Evolutionary conservation across 495 filamentous ascomycete genomes (phyloP).

Genomic region (Lasiosphaeriaceae sp.): DNA sequence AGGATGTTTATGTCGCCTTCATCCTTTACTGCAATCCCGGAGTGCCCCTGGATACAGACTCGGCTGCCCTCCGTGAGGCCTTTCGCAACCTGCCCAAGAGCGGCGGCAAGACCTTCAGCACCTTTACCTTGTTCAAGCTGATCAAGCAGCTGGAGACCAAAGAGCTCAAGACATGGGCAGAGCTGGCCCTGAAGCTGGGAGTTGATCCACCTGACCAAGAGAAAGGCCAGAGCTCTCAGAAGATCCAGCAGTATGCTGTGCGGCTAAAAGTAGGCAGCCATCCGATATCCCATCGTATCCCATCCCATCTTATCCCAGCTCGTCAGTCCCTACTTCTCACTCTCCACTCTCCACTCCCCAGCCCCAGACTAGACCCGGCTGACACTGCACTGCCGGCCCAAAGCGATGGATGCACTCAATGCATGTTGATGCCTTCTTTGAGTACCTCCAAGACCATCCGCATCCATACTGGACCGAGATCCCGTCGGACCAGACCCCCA

Average conservation of each 20-base stretch:
- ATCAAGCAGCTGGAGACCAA: slow-evolving; percentile 78
- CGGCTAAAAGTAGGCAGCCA: slow-evolving; percentile 44
- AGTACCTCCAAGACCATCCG: slow-evolving; percentile 75
- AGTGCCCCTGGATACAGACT: slow-evolving; percentile 66
- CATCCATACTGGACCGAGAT: slow-evolving; percentile 84
- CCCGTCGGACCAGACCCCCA: slow-evolving; percentile 61
- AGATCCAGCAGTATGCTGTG: slow-evolving; percentile 96
- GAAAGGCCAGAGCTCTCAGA: slow-evolving; percentile 91
- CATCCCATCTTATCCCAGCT: no score
- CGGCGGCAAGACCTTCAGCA: slow-evolving; percentile 88
- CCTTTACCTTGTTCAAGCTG: slow-evolving; percentile 75
- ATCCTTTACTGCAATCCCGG: slow-evolving; percentile 89
- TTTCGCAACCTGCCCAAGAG: slow-evolving; percentile 86
- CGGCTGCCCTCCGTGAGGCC: slow-evolving; percentile 67
- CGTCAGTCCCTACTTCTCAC: no score
- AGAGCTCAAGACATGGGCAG: slow-evolving; percentile 95
- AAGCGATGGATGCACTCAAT: slow-evolving; percentile 98
- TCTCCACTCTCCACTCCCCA: no score
- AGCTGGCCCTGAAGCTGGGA: slow-evolving; percentile 82
- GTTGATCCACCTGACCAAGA: slow-evolving; percentile 81
- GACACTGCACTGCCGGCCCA: background rate
- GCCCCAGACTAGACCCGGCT: background rate
- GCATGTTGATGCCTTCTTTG: slow-evolving; percentile 96
- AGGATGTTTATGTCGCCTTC: slow-evolving; percentile 83
- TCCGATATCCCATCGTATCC: no score